Evolutionary conservation across 805 yeast species (phyloP), one percentile per base, ranked within the genome.

Genomic region (Kregervanrija delftensis): DNA sequence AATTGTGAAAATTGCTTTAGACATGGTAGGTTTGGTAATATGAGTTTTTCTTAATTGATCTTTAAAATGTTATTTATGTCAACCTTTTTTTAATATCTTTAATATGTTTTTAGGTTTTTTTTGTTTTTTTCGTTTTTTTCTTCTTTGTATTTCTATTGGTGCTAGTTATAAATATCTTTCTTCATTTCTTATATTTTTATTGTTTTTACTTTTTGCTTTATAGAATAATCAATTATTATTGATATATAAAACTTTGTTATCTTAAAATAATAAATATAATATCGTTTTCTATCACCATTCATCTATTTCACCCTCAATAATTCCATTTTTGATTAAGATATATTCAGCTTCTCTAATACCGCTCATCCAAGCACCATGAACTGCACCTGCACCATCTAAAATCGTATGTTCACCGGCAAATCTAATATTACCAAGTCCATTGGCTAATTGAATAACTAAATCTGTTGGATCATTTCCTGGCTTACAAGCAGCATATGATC

Each of bases 391-490:
- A 8, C 95, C 96, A 52, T 87, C 96, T 52, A 77, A 65, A 16
- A 80, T 77, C 0, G 96, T 84, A 60, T 89, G 96, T 58, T 89
- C 96, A 8, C 96, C 96, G 0, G 96, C 96, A 68, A 89, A 89
- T 37, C 96, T 68, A 2, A 89, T 64, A 8, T 71, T 68, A 11
- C 72, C 79, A 15, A 73, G 66, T 0, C 88, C 86, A 17, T 75
- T 74, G 14, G 75, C 69, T 46, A 86, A 69, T n/a, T 82, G 83
- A 12, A 78, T 58, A 0, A 83, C 74, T 13, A 79, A 60, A 42
- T 76, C 82, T 9, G 76, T 67, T 0, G 95, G 87, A 54, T 82
- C 87, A 59, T 84, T 85, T 8, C 80, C 81, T 0, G 83, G 78
- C 33, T 67, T 61, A 44, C 86, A 74, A 0, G 90, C 89, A 10